A percentile compares a stretch with the other conserved stretches of the same genome.
Conservation (phyloP, 306 rosid species). For the Prunus mume region DNA sequence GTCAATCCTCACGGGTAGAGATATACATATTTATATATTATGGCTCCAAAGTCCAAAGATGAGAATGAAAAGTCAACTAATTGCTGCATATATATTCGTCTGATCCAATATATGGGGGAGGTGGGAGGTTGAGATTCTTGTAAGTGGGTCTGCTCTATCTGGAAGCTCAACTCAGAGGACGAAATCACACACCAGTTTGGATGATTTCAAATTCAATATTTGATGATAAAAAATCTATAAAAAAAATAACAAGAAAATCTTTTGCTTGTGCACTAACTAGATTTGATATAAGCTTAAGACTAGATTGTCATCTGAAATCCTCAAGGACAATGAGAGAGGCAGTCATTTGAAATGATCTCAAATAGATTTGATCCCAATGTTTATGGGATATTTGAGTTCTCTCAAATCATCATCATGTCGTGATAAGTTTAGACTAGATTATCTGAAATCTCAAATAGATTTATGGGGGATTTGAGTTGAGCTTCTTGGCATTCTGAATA, state of each 20-base stretch:
- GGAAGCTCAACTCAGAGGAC: neutral
- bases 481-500: too few relatives aligned
- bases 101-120: neutral
- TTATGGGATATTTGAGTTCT: neutral
- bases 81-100: neutral
- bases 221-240: neutral
- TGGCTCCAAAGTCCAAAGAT: neutral
- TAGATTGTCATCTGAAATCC: conserved; percentile 16
- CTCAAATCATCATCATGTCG: neutral
- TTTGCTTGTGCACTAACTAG: conserved; percentile 9
- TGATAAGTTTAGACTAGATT: conserved; percentile 1
- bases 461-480: neutral
- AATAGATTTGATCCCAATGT: neutral
- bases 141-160: neutral
- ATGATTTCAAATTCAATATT: neutral
- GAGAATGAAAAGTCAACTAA: neutral
- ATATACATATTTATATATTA: neutral
- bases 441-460: conserved; percentile 6
- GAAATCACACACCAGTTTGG: neutral
- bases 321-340: neutral
- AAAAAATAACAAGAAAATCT: conserved; percentile 4
- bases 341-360: neutral
- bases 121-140: neutral
- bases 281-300: conserved; percentile 2
- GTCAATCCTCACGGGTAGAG: neutral